These are phyloP conservation scores for Cutaneotrichosporon sp. DNA, from an alignment of 1,284 basidiomycete species.

Conservation along the genomic window DNA sequence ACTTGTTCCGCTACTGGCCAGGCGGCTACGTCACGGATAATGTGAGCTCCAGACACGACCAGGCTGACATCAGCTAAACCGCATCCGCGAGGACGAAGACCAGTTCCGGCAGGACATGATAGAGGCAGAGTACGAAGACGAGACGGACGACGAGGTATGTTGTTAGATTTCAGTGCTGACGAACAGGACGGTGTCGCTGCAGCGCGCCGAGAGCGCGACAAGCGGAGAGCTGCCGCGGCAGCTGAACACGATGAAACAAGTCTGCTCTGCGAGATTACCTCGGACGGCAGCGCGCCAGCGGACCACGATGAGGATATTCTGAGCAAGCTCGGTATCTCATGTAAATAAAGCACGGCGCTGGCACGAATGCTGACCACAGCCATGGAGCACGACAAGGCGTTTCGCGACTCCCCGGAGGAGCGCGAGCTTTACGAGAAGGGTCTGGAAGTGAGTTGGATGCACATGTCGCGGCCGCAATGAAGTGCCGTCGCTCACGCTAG, in stretches of 20 bases:
- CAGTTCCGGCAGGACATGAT: conserved; percentile 35
- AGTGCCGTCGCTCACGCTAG: conserved; percentile 16
- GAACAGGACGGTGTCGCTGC: not conserved
- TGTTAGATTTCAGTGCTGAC: not conserved
- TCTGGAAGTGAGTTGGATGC: conserved; percentile 29
- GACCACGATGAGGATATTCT: conserved; percentile 31
- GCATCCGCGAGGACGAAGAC: conserved; percentile 37
- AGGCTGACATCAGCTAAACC: conserved; percentile 35
- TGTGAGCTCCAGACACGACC: conserved; percentile 20
- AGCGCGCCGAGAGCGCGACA: not conserved
- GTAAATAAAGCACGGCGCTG: conserved; percentile 19
- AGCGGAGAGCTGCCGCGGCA: not conserved
- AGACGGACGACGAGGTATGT: conserved; percentile 7
- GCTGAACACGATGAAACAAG: not conserved
- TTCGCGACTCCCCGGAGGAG: conserved; percentile 44
- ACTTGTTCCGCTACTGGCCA: conserved; percentile 49
- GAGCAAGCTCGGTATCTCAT: conserved; percentile 27
- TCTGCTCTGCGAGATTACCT: conserved; percentile 19
- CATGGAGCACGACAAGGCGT: conserved; percentile 35
- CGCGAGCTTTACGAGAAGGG: conserved; percentile 43
- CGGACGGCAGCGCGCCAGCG: conserved; percentile 3
- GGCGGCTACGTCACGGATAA: conserved; percentile 42
- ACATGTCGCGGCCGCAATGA: not conserved
- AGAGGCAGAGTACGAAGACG: conserved; percentile 29
- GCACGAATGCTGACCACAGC: conserved; percentile 3